Conservation (phyloP, 768 basidiomycete species). For the Boletus tomentosulus region DNA sequence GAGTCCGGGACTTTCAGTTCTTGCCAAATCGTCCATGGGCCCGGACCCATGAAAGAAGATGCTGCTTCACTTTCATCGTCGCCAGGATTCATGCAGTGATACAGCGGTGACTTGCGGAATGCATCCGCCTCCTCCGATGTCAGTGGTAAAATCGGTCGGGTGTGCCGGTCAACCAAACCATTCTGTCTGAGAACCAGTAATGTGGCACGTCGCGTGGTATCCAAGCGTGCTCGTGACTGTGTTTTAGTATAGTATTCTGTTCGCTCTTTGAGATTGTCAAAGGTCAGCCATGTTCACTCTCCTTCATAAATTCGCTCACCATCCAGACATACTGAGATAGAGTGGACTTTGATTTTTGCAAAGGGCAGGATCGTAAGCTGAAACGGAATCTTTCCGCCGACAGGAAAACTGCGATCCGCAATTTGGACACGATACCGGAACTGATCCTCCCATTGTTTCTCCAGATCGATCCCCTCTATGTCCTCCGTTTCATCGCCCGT, state of each 20-base stretch:
- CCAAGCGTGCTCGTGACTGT: constrained; percentile 64
- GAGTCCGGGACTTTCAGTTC: constrained; percentile 65
- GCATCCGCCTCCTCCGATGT: constrained; percentile 63
- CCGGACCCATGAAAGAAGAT: constrained; percentile 65
- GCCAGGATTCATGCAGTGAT: constrained; percentile 43
- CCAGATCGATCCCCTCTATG: constrained; percentile 72
- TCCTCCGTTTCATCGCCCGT: constrained; percentile 51
- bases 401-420: constrained; percentile 69
- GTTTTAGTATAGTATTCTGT: constrained; percentile 75
- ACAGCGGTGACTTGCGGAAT: constrained; percentile 63
- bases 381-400: constrained; percentile 80
- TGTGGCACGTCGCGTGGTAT: constrained; percentile 54
- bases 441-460: constrained; percentile 89
- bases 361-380: constrained; percentile 80
- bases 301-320: constrained; percentile 48
- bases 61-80: constrained; percentile 54
- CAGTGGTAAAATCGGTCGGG: constrained; percentile 71
- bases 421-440: constrained; percentile 76
- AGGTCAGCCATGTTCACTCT: background rate
- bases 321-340: constrained; percentile 71
- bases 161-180: constrained; percentile 40
- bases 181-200: constrained; percentile 58
- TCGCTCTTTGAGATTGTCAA: constrained; percentile 50
- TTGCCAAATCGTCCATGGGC: constrained; percentile 82
- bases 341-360: constrained; percentile 76